Evolutionary conservation across 2,329 filamentous ascomycete species (phyloP).

Genomic region (Diaporthe eres): DNA sequence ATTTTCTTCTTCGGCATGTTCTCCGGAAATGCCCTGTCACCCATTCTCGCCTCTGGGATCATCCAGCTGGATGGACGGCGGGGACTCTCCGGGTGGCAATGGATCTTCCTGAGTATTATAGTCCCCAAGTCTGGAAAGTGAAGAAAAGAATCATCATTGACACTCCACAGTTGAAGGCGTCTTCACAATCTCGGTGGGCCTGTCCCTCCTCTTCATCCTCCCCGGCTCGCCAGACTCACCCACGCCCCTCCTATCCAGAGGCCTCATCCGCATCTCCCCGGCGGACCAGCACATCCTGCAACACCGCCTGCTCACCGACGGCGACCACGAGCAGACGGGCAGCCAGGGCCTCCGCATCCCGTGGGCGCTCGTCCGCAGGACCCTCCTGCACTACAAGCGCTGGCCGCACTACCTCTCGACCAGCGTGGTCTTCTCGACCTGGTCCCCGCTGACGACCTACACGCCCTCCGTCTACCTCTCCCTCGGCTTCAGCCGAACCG

Average conservation of each 20-base stretch:
- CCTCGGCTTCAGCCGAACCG: conserved; percentile 60
- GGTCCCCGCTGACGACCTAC: conserved; percentile 66
- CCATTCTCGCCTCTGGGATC: conserved; percentile 63
- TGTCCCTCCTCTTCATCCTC: conserved; percentile 57
- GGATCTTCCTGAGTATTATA: conserved; percentile 62
- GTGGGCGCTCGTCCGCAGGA: conserved; percentile 57
- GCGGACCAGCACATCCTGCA: conserved; percentile 53
- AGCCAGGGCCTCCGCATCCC: conserved; percentile 55
- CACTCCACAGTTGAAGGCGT: conserved; percentile 57
- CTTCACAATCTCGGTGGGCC: conserved; percentile 57
- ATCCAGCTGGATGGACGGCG: conserved; percentile 58
- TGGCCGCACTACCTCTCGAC: conserved; percentile 66
- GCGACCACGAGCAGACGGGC: conserved; percentile 49
- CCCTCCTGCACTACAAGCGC: conserved; percentile 58
- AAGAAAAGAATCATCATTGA: not conserved
- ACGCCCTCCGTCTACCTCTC: conserved; percentile 60
- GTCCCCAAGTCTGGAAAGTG: not conserved
- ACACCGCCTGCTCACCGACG: conserved; percentile 52
- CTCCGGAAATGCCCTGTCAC: conserved; percentile 63
- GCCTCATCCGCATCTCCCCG: conserved; percentile 55
- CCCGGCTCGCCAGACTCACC: conserved; percentile 59
- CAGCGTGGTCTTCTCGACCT: conserved; percentile 66
- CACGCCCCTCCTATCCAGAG: conserved; percentile 54
- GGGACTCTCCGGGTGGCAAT: conserved; percentile 63
- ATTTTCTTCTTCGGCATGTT: conserved; percentile 69